Percentiles rank a stretch among this genome's conserved stretches.
Evolutionary conservation across 345 rosid species (phyloP).

Genomic region (Mallotus nudiflorus): DNA sequence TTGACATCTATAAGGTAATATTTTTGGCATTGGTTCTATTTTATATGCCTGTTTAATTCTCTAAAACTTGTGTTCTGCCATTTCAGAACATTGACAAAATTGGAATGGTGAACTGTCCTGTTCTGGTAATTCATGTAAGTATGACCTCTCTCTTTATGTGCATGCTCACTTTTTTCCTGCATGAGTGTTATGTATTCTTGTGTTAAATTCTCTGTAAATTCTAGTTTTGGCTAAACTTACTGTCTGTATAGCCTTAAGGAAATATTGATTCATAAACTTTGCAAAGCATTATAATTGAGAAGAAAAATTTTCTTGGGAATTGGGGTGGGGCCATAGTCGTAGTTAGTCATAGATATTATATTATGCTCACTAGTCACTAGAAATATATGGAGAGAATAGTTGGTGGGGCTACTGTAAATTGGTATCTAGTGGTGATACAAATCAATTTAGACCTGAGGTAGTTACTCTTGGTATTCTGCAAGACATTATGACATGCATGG

Average conservation of each 20-base stretch:
- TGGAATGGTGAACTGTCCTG: constrained; percentile 67
- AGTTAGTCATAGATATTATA: neutral
- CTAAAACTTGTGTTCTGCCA: constrained; percentile 11
- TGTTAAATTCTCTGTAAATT: neutral
- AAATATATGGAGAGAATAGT: neutral
- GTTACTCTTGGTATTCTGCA: neutral
- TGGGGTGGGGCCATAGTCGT: neutral
- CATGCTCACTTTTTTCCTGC: neutral
- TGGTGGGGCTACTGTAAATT: neutral
- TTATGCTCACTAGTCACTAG: neutral
- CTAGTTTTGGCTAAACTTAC: neutral
- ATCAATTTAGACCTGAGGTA: neutral
- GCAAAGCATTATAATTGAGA: neutral
- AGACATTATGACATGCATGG: neutral
- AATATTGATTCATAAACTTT: neutral
- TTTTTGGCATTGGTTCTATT: neutral
- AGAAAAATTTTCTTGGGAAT: neutral
- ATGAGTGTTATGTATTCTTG: constrained; percentile 7
- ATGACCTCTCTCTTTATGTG: neutral
- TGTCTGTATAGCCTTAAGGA: neutral
- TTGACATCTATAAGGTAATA: constrained; percentile 88
- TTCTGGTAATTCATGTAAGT: constrained; percentile 89
- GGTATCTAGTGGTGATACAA: neutral
- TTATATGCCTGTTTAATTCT: constrained; percentile 12
- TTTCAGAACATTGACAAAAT: constrained; percentile 94